A percentile compares a stretch with the other conserved stretches of the same genome.
These are phyloP conservation scores for Vigna unguiculata DNA, from an alignment of 306 rosid genomes.

Conservation along the genomic window DNA sequence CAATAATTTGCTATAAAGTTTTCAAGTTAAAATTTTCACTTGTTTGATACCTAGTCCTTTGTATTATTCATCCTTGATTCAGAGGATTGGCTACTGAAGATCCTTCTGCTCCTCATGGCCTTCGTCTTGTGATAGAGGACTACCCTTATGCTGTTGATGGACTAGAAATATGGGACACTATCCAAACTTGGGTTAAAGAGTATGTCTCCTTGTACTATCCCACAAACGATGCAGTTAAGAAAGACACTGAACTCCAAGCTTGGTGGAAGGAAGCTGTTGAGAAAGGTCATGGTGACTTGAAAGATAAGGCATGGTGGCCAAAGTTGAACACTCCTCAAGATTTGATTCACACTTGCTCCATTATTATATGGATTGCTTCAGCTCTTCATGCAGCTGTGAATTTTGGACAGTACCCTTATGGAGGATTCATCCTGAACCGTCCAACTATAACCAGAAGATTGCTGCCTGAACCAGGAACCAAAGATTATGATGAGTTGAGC, in stretches of 20 bases:
- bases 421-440: slow-evolving; percentile 69
- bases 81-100: slow-evolving; percentile 70
- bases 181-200: slow-evolving; percentile 35
- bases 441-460: slow-evolving; percentile 60
- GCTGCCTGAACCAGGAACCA: slow-evolving; percentile 56
- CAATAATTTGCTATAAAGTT: too few species aligned
- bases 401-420: slow-evolving; percentile 72
- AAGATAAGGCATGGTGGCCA: slow-evolving; percentile 42
- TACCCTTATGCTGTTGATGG: slow-evolving; percentile 48
- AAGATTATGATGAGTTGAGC: slow-evolving; percentile 54
- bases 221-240: slow-evolving; percentile 42
- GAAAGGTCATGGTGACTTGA: slow-evolving; percentile 39
- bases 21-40: too few species aligned
- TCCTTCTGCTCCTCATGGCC: slow-evolving; percentile 56
- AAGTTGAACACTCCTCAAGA: slow-evolving; percentile 37
- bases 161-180: slow-evolving; percentile 38
- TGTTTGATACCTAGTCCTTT: neutral
- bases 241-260: slow-evolving; percentile 64
- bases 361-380: slow-evolving; percentile 50
- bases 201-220: slow-evolving; percentile 38
- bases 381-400: slow-evolving; percentile 72
- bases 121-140: slow-evolving; percentile 46
- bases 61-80: neutral
- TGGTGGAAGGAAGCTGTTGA: slow-evolving; percentile 53
- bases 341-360: slow-evolving; percentile 1